A percentile compares a stretch with the other conserved stretches of the same genome.
Evolutionary conservation across 352 stramenopile genomes (phyloP).

Genomic region (Globisporangium cederbergense): DNA sequence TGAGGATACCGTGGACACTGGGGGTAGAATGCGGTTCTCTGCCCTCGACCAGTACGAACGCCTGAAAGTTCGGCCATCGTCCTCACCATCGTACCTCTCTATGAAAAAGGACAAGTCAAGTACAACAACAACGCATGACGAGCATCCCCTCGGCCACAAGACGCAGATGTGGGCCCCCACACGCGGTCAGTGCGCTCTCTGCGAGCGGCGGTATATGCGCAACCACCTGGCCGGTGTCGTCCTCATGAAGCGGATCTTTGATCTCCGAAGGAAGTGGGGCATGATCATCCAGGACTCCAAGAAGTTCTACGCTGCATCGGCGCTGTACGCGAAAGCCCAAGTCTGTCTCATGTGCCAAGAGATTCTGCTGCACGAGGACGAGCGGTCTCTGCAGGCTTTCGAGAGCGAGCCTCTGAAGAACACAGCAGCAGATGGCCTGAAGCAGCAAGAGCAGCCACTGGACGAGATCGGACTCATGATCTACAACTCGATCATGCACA

Average conservation of each 20-base stretch:
- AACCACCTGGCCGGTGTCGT: constrained; percentile 34
- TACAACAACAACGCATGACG: background rate
- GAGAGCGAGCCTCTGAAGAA: background rate
- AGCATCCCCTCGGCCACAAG: background rate
- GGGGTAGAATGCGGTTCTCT: background rate
- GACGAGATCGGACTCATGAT: constrained; percentile 34
- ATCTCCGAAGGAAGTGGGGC: constrained; percentile 42
- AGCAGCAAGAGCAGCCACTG: background rate
- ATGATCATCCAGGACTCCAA: constrained; percentile 42
- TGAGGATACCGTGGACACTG: background rate
- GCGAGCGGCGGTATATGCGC: constrained; percentile 43
- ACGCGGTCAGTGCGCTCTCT: constrained; percentile 34
- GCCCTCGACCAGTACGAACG: background rate
- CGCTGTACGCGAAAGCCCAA: constrained; percentile 33
- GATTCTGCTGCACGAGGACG: constrained; percentile 34
- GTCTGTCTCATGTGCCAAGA: constrained; percentile 48
- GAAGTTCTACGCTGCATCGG: constrained; percentile 32
- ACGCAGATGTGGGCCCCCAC: constrained; percentile 25
- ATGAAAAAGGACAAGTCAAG: background rate
- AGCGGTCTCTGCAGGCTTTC: constrained; percentile 8
- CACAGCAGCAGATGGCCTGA: background rate
- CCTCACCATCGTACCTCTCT: constrained; percentile 7
- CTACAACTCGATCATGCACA: constrained; percentile 30
- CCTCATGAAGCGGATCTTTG: constrained; percentile 51
- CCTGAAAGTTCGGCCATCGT: constrained; percentile 13